Conservation (phyloP, 2,329 filamentous ascomycete species). For the Aspergillus hiratsukae region DNA sequence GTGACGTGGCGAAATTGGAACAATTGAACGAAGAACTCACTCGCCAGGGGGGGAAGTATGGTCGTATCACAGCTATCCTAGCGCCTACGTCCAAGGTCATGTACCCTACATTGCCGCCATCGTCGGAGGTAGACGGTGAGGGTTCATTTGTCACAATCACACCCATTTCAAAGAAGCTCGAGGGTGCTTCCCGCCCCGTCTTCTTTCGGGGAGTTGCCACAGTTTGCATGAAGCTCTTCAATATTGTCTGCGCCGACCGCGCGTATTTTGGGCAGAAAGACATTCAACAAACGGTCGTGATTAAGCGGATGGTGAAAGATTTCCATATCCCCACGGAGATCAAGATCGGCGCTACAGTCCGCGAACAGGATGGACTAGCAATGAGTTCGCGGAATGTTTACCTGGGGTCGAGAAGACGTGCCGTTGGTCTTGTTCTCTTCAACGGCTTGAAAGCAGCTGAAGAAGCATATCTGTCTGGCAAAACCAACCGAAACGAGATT, state of each 20-base stretch:
- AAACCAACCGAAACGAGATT: slow-evolving; percentile 59
- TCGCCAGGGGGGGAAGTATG: slow-evolving; percentile 48
- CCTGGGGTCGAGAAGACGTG: slow-evolving; percentile 69
- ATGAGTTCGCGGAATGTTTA: slow-evolving; percentile 94
- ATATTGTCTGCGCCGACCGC: slow-evolving; percentile 70
- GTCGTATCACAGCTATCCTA: slow-evolving; percentile 76
- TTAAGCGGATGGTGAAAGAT: slow-evolving; percentile 80
- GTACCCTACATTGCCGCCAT: slow-evolving; percentile 77
- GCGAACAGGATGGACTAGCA: slow-evolving; percentile 78
- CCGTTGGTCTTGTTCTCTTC: slow-evolving; percentile 67
- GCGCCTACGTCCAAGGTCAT: slow-evolving; percentile 77
- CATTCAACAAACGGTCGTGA: slow-evolving; percentile 89
- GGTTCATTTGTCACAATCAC: slow-evolving; percentile 92
- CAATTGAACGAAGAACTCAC: slow-evolving; percentile 68
- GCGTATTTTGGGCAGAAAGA: slow-evolving; percentile 98
- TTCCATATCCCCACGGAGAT: slow-evolving; percentile 76
- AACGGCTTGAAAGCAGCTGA: slow-evolving; percentile 68
- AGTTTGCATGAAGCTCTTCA: slow-evolving; percentile 91
- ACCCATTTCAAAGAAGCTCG: slow-evolving; percentile 73
- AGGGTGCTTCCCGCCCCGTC: slow-evolving; percentile 80
- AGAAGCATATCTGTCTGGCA: slow-evolving; percentile 55
- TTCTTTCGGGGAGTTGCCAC: slow-evolving; percentile 97
- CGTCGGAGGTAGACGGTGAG: slow-evolving; percentile 66
- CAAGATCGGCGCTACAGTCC: slow-evolving; percentile 66
- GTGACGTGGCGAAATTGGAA: slow-evolving; percentile 65